Conservation (phyloP, 208 protist species). For the Leishmania braziliensis region DNA sequence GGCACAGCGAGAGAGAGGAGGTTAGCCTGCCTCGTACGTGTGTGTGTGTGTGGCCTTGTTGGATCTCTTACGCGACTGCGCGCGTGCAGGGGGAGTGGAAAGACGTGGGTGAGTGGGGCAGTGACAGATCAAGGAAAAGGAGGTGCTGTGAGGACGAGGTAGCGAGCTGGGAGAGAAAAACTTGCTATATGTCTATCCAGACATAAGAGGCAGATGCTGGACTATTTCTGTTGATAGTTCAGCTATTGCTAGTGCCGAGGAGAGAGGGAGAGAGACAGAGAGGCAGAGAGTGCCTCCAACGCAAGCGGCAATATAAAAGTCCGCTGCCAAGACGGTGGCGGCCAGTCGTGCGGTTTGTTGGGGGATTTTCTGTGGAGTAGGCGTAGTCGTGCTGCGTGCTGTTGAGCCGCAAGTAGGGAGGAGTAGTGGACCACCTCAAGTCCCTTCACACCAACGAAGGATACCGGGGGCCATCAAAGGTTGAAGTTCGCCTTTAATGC, state of each 20-base stretch:
- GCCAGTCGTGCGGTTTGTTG: background rate
- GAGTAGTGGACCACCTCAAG: background rate
- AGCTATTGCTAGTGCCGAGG: background rate
- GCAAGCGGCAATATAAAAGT: background rate
- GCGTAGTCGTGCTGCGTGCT: background rate
- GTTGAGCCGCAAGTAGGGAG: background rate
- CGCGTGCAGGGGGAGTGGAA: background rate
- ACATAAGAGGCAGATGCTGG: background rate
- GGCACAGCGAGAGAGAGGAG: background rate
- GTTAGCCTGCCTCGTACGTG: background rate
- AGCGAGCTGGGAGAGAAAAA: background rate
- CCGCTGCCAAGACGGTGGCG: background rate
- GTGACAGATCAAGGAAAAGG: background rate
- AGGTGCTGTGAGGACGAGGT: background rate
- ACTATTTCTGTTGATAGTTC: background rate
- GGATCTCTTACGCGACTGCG: background rate
- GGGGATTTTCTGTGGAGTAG: background rate
- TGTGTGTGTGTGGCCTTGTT: slow-evolving; percentile 9
- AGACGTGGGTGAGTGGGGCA: background rate
- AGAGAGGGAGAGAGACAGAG: background rate
- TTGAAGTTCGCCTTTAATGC: background rate
- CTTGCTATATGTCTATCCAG: background rate
- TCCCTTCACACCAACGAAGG: background rate
- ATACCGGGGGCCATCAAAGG: background rate
- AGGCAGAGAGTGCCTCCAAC: background rate